Evolutionary conservation across 306 rosid genomes (phyloP), one percentile per base, ranked within the genome.

Genomic region (Crataegus laevigata): DNA sequence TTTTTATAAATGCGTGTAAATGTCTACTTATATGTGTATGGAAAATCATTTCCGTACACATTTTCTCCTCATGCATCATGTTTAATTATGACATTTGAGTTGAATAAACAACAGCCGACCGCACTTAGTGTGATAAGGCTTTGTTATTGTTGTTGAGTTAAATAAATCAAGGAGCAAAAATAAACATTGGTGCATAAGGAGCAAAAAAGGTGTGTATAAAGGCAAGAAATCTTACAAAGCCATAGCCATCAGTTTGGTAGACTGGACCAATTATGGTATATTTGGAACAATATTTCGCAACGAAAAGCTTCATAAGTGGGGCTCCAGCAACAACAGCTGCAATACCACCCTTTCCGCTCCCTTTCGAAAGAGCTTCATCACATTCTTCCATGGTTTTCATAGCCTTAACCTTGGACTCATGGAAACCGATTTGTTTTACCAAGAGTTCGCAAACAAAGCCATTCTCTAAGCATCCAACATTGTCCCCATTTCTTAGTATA

Each of bases 161-260:
- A 36, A 36, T 36, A 36, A 36, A 36, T 36, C 9, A 36, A 36
- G 2, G 11, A 6, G 40, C 40, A 36, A 36, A 36, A 36, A 36
- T 36, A 36, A 36, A 36, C 40, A 36, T 1, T 36, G 40, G 40
- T 36, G 40, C 40, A 36, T 36, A 36, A 36, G 40, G 40, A 36
- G 40, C 36, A 32, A 32, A 32, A 32, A 32, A 32, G 36, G 36
- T 32, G 36, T 32, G 36, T 32, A 32, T 32, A 32, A 32, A 32
- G 38, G 9, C 26, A 43, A 58, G 26, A 65, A 68, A 66, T 68
- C 86, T 89, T 72, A 89, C 94, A 77, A 87, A 89, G 15, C 78
- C 94, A 75, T 82, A 86, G 24, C 94, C 91, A 3, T 81, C 88
- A 0, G 85, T 80, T 75, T 77, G 78, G 38, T 80, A 85, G 62